These are phyloP conservation scores for Chlamydomonas sp. DNA, from an alignment of 139 green algal genomes.

Conservation along the genomic window DNA sequence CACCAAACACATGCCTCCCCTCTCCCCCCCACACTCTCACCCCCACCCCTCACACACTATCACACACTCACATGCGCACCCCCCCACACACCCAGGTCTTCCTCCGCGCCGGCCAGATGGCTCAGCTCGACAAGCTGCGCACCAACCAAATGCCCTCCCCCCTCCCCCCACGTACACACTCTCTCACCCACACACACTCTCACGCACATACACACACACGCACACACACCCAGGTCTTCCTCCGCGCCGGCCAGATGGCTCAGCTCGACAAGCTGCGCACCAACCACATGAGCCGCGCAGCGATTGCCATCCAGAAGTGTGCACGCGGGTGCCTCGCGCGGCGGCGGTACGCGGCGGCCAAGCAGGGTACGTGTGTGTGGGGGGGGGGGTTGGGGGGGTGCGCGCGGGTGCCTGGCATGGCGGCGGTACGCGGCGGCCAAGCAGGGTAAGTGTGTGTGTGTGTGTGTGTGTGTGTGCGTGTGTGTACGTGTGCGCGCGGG, in stretches of 20 bases:
- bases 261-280: slow-evolving; percentile 76
- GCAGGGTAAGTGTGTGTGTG: slow-evolving; percentile 7
- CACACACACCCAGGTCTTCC: slow-evolving; percentile 30
- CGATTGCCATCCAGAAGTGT: slow-evolving; percentile 59
- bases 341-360: slow-evolving; percentile 6
- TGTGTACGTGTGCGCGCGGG: slow-evolving; percentile 36
- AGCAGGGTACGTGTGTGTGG: slow-evolving; percentile 6
- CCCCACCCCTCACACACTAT: too few species aligned
- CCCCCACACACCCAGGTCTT: slow-evolving; percentile 54
- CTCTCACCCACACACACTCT: too few species aligned
- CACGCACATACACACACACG: too few species aligned
- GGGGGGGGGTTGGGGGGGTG: too few species aligned
- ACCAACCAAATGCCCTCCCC: slow-evolving; percentile 61
- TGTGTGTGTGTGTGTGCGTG: too few species aligned
- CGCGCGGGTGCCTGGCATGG: slow-evolving; percentile 31
- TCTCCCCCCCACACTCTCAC: not conserved
- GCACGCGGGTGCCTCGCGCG: slow-evolving; percentile 31
- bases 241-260: slow-evolving; percentile 64
- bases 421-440: slow-evolving; percentile 4
- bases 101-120: slow-evolving; percentile 84
- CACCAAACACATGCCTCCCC: slow-evolving; percentile 44
- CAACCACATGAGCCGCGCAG: slow-evolving; percentile 58
- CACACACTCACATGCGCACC: too few species aligned
- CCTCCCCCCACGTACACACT: too few species aligned
- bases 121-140: slow-evolving; percentile 81